Conservation (phyloP, 306 rosid species). For the Pterocarpus macrocarpus region DNA sequence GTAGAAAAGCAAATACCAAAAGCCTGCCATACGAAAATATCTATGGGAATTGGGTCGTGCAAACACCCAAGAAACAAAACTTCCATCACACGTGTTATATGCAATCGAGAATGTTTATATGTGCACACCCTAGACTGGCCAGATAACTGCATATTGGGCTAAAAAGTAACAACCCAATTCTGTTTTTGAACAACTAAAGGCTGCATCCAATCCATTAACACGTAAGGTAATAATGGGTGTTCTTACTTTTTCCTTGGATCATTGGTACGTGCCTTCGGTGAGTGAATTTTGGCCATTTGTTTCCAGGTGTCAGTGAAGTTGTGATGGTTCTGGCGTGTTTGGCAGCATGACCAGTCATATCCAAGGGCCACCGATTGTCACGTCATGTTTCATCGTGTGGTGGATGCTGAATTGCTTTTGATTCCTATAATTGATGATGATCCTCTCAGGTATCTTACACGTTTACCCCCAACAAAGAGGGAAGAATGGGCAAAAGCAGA, state of each 20-base stretch:
- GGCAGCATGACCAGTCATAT: background rate
- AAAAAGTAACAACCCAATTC: background rate
- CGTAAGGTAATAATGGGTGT: too few relatives aligned
- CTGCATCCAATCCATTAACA: background rate
- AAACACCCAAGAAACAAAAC: background rate
- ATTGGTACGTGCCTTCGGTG: background rate
- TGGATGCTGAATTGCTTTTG: constrained; percentile 8
- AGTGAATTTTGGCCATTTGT: background rate
- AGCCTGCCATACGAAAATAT: background rate
- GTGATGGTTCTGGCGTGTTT: background rate
- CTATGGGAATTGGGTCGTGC: background rate
- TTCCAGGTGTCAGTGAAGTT: background rate
- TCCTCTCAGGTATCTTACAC: background rate
- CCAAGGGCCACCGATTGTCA: background rate
- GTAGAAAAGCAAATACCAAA: background rate
- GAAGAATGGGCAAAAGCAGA: constrained; percentile 23
- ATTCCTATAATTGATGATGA: background rate
- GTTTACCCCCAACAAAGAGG: constrained; percentile 1
- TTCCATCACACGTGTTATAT: background rate
- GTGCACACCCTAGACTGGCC: background rate
- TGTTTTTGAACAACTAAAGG: background rate
- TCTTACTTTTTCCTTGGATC: background rate
- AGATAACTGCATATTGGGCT: background rate
- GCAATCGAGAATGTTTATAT: background rate
- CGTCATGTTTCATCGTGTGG: background rate